Base-by-base conservation (phyloP, 805 yeast species). In the Nakazawaea pomicola region DNA sequence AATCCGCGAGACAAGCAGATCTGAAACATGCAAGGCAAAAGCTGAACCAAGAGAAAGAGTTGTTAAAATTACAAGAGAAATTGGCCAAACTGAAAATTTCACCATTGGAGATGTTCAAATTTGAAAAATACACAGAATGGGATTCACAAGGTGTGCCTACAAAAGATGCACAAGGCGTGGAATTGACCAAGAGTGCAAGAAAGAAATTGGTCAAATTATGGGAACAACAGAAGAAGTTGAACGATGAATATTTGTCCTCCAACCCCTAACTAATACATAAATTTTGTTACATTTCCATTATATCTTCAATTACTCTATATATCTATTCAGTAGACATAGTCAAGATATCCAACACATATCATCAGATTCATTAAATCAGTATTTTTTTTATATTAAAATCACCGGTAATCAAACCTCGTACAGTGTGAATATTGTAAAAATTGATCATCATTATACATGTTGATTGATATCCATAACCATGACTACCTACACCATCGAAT, bases 81-180 rank as follows among this genome's bases (percentile, higher is more conserved):
- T 52, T 68, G 35, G 84, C 69, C 40, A 86, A 82, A 62, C 84
- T 91, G 46, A 79, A 77, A 54, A 49, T 80, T 3, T 57, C 78
- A 7, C 96, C 98, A 1, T 45, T 56, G 29, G 90, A 84, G 19
- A 63, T 93, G 79, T 93, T 90, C 66, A 73, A 70, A 52, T 74
- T 75, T 41, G 62, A 55, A 4, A 38, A 56, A 6, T 93, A 77
- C 58, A 61, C 76, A 8, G 84, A 76, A 55, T 93, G 91, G 85
- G 97, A 93, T 57, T 90, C 74, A 19, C 62, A 72, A 27, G 99
- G 99, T 1, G 44, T 93, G 14, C 99, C 99, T 15, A 70, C 79
- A 0, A 80, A 78, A 55, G 86, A 81, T 49, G 70, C 66, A 25
- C 77, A 76, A 8, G 98, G 98, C 10, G 87, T 79, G 50, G 93